Evolutionary conservation across 176 grass and related monocot species (phyloP), one percentile per base, ranked within the genome.

Genomic region (Avena atlantica): DNA sequence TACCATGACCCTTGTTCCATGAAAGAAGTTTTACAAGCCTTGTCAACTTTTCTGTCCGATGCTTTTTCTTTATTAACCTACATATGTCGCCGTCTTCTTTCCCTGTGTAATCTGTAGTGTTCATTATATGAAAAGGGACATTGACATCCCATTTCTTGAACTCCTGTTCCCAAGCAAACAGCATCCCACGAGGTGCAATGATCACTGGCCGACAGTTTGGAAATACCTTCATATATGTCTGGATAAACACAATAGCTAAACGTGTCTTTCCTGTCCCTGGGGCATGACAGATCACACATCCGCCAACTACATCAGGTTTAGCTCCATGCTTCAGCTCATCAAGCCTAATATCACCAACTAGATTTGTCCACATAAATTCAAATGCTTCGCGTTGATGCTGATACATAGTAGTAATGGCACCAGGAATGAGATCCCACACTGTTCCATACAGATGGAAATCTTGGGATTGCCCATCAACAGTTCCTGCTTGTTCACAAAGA

Each of bases 321-420:
- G 91, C 87, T 44, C 85, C 83, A 64, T 76, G 85, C 40, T 88
- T 94, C 61, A 95, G n/a, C 85, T 91, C 81, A 86, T 95, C 83
- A 67, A 93, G 91, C 62, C 91, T 85, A 81, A 98, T 90, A 61
- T 85, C 89, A 36, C 95, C 95, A 2, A 92, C 93, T 56, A 95
- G 60, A 81, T 95, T 98, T 89, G 90, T 92, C 95, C 93, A 98
- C 93, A 98, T 95, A 87, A 98, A 98, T 76, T 98, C 95, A 78
- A 98, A 92, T 85, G 95, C 95, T 89, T 98, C 87, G 5, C 68
- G 76, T 70, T 98, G 93, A 90, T 98, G 95, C 70, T 88, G 63
- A 79, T 95, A 93, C 91, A 98, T 89, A 57, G 76, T 95, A 70
- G 37, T 62, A 76, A 87, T 78, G 65, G 89, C 82, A 21, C 93